Percentiles rank a stretch among this genome's conserved stretches.
phyloP scores from a whole-genome alignment of 768 basidiomycete genomes.

The Hericium erinaceus region DNA sequence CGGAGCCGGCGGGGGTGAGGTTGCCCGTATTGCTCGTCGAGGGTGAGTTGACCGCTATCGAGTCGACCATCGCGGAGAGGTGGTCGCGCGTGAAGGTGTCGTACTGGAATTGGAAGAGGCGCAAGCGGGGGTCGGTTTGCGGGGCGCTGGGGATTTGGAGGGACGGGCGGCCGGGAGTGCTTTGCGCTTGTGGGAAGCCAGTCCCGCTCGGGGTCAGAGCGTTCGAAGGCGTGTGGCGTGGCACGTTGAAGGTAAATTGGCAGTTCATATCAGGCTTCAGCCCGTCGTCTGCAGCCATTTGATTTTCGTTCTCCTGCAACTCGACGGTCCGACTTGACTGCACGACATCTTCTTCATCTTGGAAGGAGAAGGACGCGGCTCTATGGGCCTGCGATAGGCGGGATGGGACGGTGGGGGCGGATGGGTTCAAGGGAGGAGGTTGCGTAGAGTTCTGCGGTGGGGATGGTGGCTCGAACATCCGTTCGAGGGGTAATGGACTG shows the following conservation, averaged over 20 bases:
- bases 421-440: constrained; percentile 12
- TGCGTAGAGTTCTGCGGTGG: constrained; percentile 37
- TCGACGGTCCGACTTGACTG: constrained; percentile 27
- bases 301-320: constrained; percentile 41
- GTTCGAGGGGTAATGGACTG: constrained; percentile 77
- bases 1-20: constrained; percentile 24
- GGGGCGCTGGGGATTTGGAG: constrained; percentile 25
- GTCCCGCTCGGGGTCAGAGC: constrained; percentile 10
- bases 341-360: constrained; percentile 9
- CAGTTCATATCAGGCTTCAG: constrained; percentile 41
- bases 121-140: constrained; percentile 63
- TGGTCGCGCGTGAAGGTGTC: constrained; percentile 95
- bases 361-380: constrained; percentile 9
- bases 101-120: constrained; percentile 89
- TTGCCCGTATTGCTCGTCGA: constrained; percentile 41
- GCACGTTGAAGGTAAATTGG: constrained; percentile 71
- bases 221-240: constrained; percentile 30
- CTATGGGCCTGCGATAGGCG: constrained; percentile 29
- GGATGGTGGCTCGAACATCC: constrained; percentile 91
- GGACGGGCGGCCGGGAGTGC: constrained; percentile 40
- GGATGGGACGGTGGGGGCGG: constrained; percentile 22
- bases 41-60: constrained; percentile 76
- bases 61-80: constrained; percentile 88
- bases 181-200: constrained; percentile 44
- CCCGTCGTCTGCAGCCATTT: constrained; percentile 31